Evolutionary conservation across 2,329 filamentous ascomycete genomes (phyloP), one percentile per base, ranked within the genome.

Genomic region (Chrysoporthe puriensis): DNA sequence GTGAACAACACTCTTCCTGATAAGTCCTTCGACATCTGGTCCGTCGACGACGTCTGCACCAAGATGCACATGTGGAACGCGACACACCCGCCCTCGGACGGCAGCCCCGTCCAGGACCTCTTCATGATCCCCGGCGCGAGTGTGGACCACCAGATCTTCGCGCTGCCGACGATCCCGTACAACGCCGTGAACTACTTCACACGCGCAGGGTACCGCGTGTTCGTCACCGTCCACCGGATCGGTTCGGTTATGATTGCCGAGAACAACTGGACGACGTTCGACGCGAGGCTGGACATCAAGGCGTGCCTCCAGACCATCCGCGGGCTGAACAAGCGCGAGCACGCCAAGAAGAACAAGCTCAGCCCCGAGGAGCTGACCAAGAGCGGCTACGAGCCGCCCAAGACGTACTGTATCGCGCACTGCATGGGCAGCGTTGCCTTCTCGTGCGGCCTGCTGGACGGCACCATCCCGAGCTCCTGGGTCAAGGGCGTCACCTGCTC

Each of bases 181-280:
- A 90, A 90, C 74, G 82, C 86, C 0, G 82, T 90, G 70, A 87
- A 90, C 73, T 89, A 89, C 77, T 86, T 90, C 74, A 85, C 82
- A 2, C 79, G 83, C 1, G 84, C 83, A 0, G 88, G 88, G 9
- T 89, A 90, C 76, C 82, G 85, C 5, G 85, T 88, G 21, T 90
- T 86, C 71, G 77, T 88, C 3, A 77, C 82, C 0, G 85, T 88
- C 1, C 85, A 86, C 72, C 85, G 88, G 42, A 88, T 89, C 71
- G 85, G 86, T 42, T 80, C 82, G 70, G 74, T 85, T 18, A 81
- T 82, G 75, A 77, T 81, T 0, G 83, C 84, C 7, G 80, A 84
- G 62, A 79, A 84, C 62, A 76, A 82, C 63, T 88, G 83, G 80
- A 91, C 87, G 0, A 88, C 85, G 0, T 89, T 82, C 69, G 87